Evolutionary conservation across 2,329 filamentous ascomycete genomes (phyloP), one percentile per base, ranked within the genome.

Genomic region (Dryadomyces sulphureus): DNA sequence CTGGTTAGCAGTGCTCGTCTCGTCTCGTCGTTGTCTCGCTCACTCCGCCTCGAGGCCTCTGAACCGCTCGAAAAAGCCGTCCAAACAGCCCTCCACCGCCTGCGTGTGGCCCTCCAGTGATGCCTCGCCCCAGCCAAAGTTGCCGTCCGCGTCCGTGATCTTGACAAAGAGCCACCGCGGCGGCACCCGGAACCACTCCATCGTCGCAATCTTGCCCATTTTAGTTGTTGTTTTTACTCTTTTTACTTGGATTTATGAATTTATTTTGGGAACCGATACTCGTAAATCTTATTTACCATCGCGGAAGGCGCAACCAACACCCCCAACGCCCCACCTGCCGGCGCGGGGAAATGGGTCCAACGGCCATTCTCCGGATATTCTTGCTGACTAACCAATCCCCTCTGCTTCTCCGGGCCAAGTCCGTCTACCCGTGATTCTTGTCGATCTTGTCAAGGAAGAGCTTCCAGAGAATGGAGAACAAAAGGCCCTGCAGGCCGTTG

Each of bases 101-200:
- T 78, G 67, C 1, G 72, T 74, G 53, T 82, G 79, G 0, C 79
- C 78, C 59, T 82, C 79, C 2, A 83, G 62, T 0, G 77, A 78
- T 3, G 73, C 77, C 58, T 82, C 79, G 22, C 79, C 79, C 79
- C 78, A 82, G 21, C 79, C 79, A 52, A 66, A 64, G 35, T 70
- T 64, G 7, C 71, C 76, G 7, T 69, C 66, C 38, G 73, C 70
- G 55, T 82, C 77, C 7, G 69, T 74, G 50, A 83, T 69, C 56
- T 82, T 83, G 54, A 82, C 77, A 53, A 83, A 81, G 1, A 83
- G 68, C 79, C 78, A 83, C 43, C 78, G 65, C 21, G 79, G 79
- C 49, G 75, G 73, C 25, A 82, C 74, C 30, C 77, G 72, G 58
- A 82, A 82, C 56, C 80, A 79, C 56, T 81, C 76, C 24, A 82